phyloP scores from a whole-genome alignment of 2,329 filamentous ascomycete species.

The Gnomoniopsis smithogilvyi region DNA sequence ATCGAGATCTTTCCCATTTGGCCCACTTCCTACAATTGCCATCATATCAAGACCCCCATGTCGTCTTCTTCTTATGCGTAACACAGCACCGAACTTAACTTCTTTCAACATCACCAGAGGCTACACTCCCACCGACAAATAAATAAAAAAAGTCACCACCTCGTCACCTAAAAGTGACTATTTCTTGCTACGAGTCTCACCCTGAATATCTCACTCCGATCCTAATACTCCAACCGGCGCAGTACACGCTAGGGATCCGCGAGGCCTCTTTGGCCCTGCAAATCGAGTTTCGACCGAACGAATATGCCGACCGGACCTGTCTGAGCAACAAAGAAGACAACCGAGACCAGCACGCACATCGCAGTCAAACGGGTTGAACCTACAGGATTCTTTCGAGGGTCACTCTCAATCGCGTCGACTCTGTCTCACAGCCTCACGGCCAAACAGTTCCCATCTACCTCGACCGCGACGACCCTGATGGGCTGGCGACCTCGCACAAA shows the following conservation, averaged over 20 bases:
- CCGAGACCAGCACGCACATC: not conserved
- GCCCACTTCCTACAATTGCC: conserved; percentile 12
- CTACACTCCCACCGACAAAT: too few species aligned
- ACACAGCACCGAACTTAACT: conserved; percentile 1
- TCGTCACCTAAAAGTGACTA: not conserved
- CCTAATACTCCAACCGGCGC: not conserved
- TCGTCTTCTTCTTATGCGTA: conserved; percentile 2
- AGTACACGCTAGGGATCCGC: not conserved
- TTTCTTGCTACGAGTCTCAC: not conserved
- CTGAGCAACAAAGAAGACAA: not conserved
- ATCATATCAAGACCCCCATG: conserved; percentile 12
- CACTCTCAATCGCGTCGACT: not conserved
- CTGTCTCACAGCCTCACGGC: too few species aligned
- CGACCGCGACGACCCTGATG: conserved; percentile 4
- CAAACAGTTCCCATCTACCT: not conserved
- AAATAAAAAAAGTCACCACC: not conserved
- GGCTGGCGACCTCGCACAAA: conserved; percentile 7
- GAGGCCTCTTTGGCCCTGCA: not conserved
- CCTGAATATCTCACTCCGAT: not conserved
- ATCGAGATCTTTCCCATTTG: conserved; percentile 15
- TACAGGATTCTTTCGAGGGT: not conserved
- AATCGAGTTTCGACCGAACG: not conserved
- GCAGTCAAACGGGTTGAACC: not conserved
- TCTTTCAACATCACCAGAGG: not conserved
- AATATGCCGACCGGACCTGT: conserved; percentile 3